Conservation (phyloP, 441 rosid genomes). For the Pelargonium cotyledonis region DNA sequence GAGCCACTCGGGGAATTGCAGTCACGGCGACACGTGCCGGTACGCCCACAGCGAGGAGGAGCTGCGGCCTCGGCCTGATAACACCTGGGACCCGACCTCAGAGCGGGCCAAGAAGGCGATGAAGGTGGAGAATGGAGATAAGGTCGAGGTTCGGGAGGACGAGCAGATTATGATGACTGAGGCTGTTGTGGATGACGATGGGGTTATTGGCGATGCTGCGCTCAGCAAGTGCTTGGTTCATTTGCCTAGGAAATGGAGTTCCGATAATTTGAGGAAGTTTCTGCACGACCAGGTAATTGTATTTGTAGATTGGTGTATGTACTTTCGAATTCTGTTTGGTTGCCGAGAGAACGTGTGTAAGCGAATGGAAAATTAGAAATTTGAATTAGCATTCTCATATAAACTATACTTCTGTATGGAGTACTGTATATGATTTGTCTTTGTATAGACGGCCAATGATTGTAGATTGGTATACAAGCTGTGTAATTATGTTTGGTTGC, state of each 20-base stretch:
- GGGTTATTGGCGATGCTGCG: conserved; percentile 32
- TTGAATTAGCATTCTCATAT: background rate
- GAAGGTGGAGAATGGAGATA: conserved; percentile 29
- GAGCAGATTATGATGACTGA: conserved; percentile 57
- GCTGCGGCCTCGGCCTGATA: conserved; percentile 72
- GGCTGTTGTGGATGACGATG: conserved; percentile 41
- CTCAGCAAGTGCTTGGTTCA: conserved; percentile 73
- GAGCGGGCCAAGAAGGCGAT: conserved; percentile 62
- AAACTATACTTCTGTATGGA: no score
- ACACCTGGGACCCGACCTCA: conserved; percentile 92
- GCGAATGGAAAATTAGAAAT: background rate
- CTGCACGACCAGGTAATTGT: conserved; percentile 48
- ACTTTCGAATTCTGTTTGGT: background rate
- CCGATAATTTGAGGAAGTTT: conserved; percentile 54
- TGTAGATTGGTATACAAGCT: background rate
- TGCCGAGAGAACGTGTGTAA: background rate
- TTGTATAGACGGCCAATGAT: background rate
- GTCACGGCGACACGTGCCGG: conserved; percentile 67
- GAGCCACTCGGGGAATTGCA: conserved; percentile 47
- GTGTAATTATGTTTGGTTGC: background rate
- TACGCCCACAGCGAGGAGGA: conserved; percentile 87
- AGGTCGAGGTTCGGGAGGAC: conserved; percentile 19
- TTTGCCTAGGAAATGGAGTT: conserved; percentile 65
- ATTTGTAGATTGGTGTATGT: conserved; percentile 3
- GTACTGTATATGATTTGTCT: no score